Evolutionary conservation across 257 asterid species (phyloP), one percentile per base, ranked within the genome.

Genomic region (Gentiana straminea): DNA sequence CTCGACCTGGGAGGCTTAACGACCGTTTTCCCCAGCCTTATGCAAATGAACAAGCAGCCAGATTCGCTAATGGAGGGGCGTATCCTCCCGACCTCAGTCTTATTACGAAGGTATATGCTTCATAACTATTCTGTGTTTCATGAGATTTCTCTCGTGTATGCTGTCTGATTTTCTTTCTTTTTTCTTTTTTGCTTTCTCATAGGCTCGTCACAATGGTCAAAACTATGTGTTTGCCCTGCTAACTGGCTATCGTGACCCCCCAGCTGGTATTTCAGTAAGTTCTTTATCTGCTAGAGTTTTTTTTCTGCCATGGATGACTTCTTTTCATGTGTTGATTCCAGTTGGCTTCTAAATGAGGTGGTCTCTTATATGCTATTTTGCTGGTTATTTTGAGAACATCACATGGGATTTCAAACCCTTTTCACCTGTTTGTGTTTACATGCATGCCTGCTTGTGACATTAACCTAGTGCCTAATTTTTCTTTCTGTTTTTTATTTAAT

Each of bases 61-160:
- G 94, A 55, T 85, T 78, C 70, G 94, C 94, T 32, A 85, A 85
- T 69, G 93, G 95, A 70, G 95, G 95, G 54, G 92, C 93, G 54
- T 85, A 82, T 59, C 93, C 95, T 62, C 95, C 93, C 39, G 95
- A 85, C 75, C 68, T 85, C 59, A 85, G 93, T 75, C 86, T 85
- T 62, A 78, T 85, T 70, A 85, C 95, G 51, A 85, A 85, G 82
- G 94, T 73, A 66, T 33, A 37, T 41, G 7, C 47, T 35, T n/a
- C 3, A 7, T 44, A 7, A 15, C 13, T 12, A 41, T 39, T 56
- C 51, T 58, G 39, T 13, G 51, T 50, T 39, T 3, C 7, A 32
- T 24, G 13, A 36, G 24, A 52, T 33, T 34, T 10, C 13, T 52
- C 36, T 33, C 5, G 9, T 41, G 46, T 7, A 5, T 24, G 24